Conservation (phyloP, 192 early-diverging fungal species). For the Chytriomyces hyalinus region DNA sequence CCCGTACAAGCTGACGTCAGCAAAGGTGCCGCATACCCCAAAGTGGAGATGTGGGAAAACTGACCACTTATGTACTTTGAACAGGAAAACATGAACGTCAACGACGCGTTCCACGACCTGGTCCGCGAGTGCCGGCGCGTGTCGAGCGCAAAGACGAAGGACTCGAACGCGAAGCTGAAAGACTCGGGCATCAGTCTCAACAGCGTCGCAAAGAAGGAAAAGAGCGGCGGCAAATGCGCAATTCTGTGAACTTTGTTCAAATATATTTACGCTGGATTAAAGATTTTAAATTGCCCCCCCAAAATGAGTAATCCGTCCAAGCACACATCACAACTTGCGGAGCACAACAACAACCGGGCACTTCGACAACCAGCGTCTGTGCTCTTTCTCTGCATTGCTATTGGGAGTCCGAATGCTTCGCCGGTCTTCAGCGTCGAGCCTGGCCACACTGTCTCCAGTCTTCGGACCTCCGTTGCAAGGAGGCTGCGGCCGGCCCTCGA, state of each 20-base stretch:
- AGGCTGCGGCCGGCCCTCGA: too few species aligned
- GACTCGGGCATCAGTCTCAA: not conserved
- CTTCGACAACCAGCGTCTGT: not conserved
- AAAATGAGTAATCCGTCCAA: too few species aligned
- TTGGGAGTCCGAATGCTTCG: not conserved
- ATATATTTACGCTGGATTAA: too few species aligned
- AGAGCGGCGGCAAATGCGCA: slow-evolving; percentile 4
- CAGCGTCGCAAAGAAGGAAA: not conserved
- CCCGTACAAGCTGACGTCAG: slow-evolving; percentile 59
- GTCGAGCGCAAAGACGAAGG: not conserved
- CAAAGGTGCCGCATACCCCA: slow-evolving; percentile 48
- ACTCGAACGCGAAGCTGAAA: slow-evolving; percentile 7
- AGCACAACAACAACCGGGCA: not conserved
- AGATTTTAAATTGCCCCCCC: too few species aligned
- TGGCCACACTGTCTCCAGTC: not conserved
- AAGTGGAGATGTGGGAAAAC: not conserved
- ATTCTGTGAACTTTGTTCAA: not conserved
- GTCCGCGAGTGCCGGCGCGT: slow-evolving; percentile 57
- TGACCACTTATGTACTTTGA: not conserved
- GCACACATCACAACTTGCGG: not conserved
- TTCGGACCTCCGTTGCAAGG: too few species aligned
- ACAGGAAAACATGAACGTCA: slow-evolving; percentile 63
- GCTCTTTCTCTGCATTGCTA: not conserved
- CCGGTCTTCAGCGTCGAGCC: not conserved
- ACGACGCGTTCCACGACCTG: slow-evolving; percentile 58